Percentiles rank a stretch among this genome's conserved stretches.
phyloP scores from a whole-genome alignment of 2,329 filamentous ascomycete genomes.

The Trichoderma semiorbis region DNA sequence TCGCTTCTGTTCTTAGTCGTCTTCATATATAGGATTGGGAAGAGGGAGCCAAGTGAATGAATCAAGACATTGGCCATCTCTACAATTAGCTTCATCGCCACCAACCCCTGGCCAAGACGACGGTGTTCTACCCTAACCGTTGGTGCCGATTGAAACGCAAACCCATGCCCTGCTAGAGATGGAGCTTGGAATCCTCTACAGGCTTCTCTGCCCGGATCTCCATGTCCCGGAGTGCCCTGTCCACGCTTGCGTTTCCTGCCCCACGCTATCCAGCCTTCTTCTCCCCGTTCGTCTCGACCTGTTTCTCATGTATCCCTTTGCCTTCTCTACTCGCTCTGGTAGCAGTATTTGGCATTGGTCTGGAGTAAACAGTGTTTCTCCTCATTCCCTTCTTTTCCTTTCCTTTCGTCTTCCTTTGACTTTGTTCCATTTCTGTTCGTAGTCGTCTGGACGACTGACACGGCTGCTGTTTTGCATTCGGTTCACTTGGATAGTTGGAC shows the following conservation, averaged over 20 bases:
- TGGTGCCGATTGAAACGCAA: constrained; percentile 5
- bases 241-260: background rate
- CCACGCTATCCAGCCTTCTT: background rate
- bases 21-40: background rate
- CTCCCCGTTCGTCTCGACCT: background rate
- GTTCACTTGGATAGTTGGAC: background rate
- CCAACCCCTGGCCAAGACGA: constrained; percentile 1
- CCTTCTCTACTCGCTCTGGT: constrained; percentile 12
- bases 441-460: constrained; percentile 17
- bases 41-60: background rate
- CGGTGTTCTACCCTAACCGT: constrained; percentile 8
- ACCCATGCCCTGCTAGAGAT: background rate
- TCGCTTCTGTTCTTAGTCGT: background rate
- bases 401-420: background rate
- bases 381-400: background rate
- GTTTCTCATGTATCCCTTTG: background rate
- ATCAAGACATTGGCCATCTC: background rate
- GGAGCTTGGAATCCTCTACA: background rate
- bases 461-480: background rate
- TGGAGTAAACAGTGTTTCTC: background rate
- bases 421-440: background rate
- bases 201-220: constrained; percentile 1
- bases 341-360: constrained; percentile 3
- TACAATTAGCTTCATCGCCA: background rate
- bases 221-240: background rate